These are phyloP conservation scores for Stephanodiscus triporus DNA, from an alignment of 108 stramenopile genomes.

Conservation along the genomic window DNA sequence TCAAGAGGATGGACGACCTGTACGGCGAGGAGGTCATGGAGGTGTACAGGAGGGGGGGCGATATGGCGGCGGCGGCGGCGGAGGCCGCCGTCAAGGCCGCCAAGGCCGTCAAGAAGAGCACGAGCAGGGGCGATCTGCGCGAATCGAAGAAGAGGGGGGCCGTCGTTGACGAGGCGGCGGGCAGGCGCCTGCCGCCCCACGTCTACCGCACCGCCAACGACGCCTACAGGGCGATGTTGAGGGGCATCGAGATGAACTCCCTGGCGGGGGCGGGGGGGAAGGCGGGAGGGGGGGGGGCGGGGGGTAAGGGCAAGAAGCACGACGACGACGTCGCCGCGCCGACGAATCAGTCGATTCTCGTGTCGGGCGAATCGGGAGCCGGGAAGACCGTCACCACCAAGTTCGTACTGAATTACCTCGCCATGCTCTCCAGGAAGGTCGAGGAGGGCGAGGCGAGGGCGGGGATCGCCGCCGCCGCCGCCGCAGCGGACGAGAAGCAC, in stretches of 20 bases:
- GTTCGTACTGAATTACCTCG: conserved; percentile 59
- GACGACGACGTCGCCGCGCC: conserved; percentile 39
- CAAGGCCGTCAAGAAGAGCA: conserved; percentile 27
- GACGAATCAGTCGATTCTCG: conserved; percentile 56
- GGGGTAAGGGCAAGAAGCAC: background rate
- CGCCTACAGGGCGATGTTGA: conserved; percentile 79
- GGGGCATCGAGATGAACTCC: conserved; percentile 50
- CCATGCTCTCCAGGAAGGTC: conserved; percentile 46
- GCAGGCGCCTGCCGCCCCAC: conserved; percentile 63
- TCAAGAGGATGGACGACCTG: conserved; percentile 50
- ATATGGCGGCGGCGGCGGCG: background rate
- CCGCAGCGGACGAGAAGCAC: background rate
- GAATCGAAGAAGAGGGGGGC: conserved; percentile 15
- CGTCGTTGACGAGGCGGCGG: conserved; percentile 18
- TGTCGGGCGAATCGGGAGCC: conserved; percentile 61
- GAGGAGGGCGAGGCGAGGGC: background rate
- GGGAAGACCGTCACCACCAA: conserved; percentile 71
- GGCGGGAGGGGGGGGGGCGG: background rate
- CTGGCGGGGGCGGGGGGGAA: conserved; percentile 15
- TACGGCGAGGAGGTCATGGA: conserved; percentile 48
- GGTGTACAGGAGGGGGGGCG: conserved; percentile 37
- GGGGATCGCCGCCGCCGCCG: background rate
- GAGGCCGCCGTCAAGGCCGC: conserved; percentile 25
- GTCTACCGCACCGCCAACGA: conserved; percentile 77
- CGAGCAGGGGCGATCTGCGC: no score